Evolutionary conservation across 441 rosid species (phyloP).

Genomic region (Heliophila coronopifolia): DNA sequence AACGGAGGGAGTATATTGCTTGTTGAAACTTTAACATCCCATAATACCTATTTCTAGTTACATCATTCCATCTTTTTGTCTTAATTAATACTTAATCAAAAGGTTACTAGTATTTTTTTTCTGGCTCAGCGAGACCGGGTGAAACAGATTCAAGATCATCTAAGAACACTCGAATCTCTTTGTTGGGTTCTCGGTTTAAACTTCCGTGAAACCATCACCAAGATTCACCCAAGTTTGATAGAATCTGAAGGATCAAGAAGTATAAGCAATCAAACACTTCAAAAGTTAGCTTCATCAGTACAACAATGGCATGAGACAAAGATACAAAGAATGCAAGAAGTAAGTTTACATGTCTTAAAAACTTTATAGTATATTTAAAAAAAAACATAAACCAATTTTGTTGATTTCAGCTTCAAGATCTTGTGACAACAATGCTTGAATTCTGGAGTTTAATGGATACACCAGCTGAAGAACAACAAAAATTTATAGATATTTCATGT

Average conservation of each 20-base stretch:
- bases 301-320: conserved; percentile 54
- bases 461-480: conserved; percentile 77
- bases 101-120: not conserved
- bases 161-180: conserved; percentile 44
- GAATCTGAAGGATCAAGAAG: conserved; percentile 48
- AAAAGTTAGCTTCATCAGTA: conserved; percentile 44
- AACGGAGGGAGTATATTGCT: too few species aligned
- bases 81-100: conserved; percentile 9
- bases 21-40: too few species aligned
- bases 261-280: conserved; percentile 48
- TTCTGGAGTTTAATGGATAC: conserved; percentile 87
- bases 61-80: too few species aligned
- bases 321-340: conserved; percentile 83
- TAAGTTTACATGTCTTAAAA: conserved; percentile 15
- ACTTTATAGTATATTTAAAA: not conserved
- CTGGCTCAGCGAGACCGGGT: conserved; percentile 48
- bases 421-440: conserved; percentile 72
- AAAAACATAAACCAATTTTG: too few species aligned
- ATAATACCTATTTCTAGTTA: too few species aligned
- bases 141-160: conserved; percentile 62
- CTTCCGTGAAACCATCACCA: conserved; percentile 36
- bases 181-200: conserved; percentile 67
- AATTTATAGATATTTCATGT: conserved; percentile 60
- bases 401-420: conserved; percentile 73
- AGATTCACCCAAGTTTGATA: conserved; percentile 48